Evolutionary conservation across 257 asterid species (phyloP).

Genomic region (Lycium ferocissimum): DNA sequence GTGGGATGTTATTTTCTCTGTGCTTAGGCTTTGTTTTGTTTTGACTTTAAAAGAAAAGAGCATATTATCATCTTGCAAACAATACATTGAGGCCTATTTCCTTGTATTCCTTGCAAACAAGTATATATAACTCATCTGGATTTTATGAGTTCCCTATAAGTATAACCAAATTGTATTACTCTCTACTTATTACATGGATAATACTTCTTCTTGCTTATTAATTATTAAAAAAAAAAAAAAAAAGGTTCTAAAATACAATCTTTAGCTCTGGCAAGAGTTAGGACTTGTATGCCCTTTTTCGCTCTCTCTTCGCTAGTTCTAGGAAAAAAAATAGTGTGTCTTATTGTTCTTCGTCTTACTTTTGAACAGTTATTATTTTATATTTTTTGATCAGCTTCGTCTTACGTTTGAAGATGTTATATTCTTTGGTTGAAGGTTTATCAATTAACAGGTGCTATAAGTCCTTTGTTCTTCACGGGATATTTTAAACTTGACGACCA

Average conservation of each 20-base stretch:
- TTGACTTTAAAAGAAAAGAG: background rate
- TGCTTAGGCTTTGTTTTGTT: background rate
- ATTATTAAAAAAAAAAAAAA: constrained; percentile 8
- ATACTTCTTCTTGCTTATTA: background rate
- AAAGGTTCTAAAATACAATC: background rate
- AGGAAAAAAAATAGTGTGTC: background rate
- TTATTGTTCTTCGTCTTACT: constrained; percentile 19
- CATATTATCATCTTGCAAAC: background rate
- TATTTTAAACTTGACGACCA: constrained; percentile 69
- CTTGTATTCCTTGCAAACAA: background rate
- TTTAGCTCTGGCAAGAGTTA: background rate
- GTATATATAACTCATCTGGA: too few relatives aligned
- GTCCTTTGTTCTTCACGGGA: constrained; percentile 61
- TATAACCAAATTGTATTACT: background rate
- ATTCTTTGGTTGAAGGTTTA: constrained; percentile 71
- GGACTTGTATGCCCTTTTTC: background rate
- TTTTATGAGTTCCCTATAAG: background rate
- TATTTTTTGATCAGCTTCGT: background rate
- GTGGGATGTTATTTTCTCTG: background rate
- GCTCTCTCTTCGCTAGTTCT: background rate
- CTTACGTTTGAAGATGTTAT: constrained; percentile 36
- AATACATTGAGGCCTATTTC: too few relatives aligned
- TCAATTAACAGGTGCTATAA: constrained; percentile 76
- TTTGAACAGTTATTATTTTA: background rate
- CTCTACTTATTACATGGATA: constrained; percentile 15